Percentiles rank a stretch among this genome's conserved stretches.
Conservation (phyloP, 345 rosid genomes). For the Lepidium didymum region DNA sequence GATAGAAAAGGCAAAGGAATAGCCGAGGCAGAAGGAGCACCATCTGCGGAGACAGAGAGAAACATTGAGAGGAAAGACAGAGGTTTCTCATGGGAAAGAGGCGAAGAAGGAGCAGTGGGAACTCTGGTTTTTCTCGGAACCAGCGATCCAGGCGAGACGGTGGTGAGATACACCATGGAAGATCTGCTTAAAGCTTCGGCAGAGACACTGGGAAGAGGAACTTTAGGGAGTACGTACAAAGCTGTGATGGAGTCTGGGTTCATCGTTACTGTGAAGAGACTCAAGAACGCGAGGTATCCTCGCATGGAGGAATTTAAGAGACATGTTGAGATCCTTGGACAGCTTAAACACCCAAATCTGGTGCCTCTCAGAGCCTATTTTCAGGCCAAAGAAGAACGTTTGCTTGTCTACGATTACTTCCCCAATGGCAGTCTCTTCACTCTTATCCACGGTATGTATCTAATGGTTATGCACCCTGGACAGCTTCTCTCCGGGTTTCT, state of each 20-base stretch:
- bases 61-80: constrained; percentile 41
- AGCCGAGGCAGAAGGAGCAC: constrained; percentile 21
- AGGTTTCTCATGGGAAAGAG: constrained; percentile 82
- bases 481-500: neutral
- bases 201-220: constrained; percentile 85
- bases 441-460: constrained; percentile 78
- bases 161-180: constrained; percentile 74
- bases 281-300: constrained; percentile 75
- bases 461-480: neutral
- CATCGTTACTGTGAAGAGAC: constrained; percentile 91
- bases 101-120: constrained; percentile 61
- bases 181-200: constrained; percentile 91
- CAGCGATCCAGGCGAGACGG: constrained; percentile 26
- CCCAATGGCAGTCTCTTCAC: constrained; percentile 95
- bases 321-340: constrained; percentile 71
- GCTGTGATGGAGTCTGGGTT: constrained; percentile 93
- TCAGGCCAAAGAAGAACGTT: constrained; percentile 89
- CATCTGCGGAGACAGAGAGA: constrained; percentile 17
- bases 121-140: constrained; percentile 74
- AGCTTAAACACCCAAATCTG: constrained; percentile 68
- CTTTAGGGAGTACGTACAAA: constrained; percentile 85
- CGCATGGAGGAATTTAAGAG: constrained; percentile 64
- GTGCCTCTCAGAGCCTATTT: constrained; percentile 92
- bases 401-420: constrained; percentile 89
- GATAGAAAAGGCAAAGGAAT: constrained; percentile 30